A percentile compares a stretch with the other conserved stretches of the same genome.
Evolutionary conservation across 1,139 yeast species (phyloP).

Genomic region (Meyerozyma elateridarum): DNA sequence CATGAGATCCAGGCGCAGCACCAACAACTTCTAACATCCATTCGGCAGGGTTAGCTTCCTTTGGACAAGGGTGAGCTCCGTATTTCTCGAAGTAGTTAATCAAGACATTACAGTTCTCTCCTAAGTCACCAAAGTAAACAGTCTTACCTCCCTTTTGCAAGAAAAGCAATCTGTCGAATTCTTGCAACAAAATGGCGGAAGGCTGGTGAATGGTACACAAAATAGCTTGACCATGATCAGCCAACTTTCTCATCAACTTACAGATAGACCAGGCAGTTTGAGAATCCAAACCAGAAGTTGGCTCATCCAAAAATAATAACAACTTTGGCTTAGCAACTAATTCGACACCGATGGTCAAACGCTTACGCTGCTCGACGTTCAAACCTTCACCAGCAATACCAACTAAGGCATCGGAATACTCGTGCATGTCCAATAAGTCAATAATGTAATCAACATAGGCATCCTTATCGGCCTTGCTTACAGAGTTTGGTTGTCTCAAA

Average conservation of each 20-base stretch:
- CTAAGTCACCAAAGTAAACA: slow-evolving; percentile 78
- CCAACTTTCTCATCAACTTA: slow-evolving; percentile 68
- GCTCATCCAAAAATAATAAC: slow-evolving; percentile 81
- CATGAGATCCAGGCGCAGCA: slow-evolving; percentile 74
- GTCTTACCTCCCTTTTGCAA: slow-evolving; percentile 73
- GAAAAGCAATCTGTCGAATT: slow-evolving; percentile 71
- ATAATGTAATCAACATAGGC: slow-evolving; percentile 71
- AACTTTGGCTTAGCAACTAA: slow-evolving; percentile 83
- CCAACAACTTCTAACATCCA: slow-evolving; percentile 81
- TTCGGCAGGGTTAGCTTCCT: slow-evolving; percentile 73
- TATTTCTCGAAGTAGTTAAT: slow-evolving; percentile 64
- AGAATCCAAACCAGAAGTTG: slow-evolving; percentile 89
- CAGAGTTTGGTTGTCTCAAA: slow-evolving; percentile 60
- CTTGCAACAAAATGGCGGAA: slow-evolving; percentile 69
- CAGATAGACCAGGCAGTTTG: slow-evolving; percentile 90
- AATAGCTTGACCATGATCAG: slow-evolving; percentile 78
- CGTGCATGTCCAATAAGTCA: slow-evolving; percentile 63
- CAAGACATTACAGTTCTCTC: slow-evolving; percentile 55
- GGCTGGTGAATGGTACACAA: slow-evolving; percentile 84
- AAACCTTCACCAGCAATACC: slow-evolving; percentile 78
- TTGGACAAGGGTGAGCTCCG: slow-evolving; percentile 58
- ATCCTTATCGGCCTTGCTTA: slow-evolving; percentile 55
- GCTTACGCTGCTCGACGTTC: slow-evolving; percentile 82
- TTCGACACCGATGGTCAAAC: slow-evolving; percentile 82
- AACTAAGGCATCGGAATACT: slow-evolving; percentile 76